Evolutionary conservation across 1,284 basidiomycete genomes (phyloP).

Genomic region (Porogramme epimiltina): DNA sequence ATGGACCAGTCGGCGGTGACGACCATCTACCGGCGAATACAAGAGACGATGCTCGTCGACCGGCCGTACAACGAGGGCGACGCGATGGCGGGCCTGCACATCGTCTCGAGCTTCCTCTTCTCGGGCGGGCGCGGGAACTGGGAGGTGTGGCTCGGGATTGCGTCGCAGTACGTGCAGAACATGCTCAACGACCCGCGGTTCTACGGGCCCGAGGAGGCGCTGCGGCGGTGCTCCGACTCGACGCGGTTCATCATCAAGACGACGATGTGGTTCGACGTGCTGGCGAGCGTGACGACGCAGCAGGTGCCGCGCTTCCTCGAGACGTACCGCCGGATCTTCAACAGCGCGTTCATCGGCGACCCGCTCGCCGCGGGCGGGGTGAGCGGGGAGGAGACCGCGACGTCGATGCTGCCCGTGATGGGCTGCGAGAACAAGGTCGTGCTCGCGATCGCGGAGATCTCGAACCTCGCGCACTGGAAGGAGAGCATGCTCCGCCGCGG

Average conservation of each 20-base stretch:
- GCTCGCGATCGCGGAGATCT: conserved; percentile 76
- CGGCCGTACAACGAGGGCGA: conserved; percentile 50
- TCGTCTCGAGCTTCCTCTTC: conserved; percentile 75
- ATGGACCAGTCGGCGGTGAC: conserved; percentile 20
- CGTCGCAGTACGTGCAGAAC: conserved; percentile 51
- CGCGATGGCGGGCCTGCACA: conserved; percentile 75
- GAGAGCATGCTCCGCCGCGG: conserved; percentile 38
- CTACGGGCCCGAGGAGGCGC: conserved; percentile 45
- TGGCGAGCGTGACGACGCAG: conserved; percentile 70
- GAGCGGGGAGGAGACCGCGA: conserved; percentile 36
- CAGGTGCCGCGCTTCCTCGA: conserved; percentile 56
- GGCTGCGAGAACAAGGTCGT: conserved; percentile 81
- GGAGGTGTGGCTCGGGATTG: conserved; percentile 63
- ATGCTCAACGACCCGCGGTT: conserved; percentile 42
- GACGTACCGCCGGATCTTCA: conserved; percentile 60
- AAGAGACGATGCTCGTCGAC: conserved; percentile 31
- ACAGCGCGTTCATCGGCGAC: conserved; percentile 42
- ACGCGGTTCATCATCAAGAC: conserved; percentile 76
- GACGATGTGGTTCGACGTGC: conserved; percentile 84
- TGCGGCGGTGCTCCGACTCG: conserved; percentile 47
- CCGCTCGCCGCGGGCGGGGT: conserved; percentile 9
- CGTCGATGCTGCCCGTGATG: conserved; percentile 79
- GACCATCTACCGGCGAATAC: conserved; percentile 36
- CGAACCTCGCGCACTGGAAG: conserved; percentile 71
- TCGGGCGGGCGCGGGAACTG: conserved; percentile 70